Percentiles rank a stretch among this genome's conserved stretches.
Evolutionary conservation across 345 rosid species (phyloP).

Genomic region (Citrus inodora): DNA sequence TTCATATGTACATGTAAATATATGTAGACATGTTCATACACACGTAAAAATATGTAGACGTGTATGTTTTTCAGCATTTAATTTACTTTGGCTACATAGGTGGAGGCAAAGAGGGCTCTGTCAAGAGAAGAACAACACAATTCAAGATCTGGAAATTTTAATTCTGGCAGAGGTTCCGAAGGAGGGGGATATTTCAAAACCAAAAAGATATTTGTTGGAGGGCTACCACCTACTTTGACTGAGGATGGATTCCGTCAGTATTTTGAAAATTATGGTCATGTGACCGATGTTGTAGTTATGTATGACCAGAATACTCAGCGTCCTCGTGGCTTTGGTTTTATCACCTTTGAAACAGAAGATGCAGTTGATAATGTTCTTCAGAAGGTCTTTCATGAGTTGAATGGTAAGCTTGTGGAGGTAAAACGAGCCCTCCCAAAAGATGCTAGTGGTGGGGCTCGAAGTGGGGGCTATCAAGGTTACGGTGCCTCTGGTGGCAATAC

Average conservation of each 20-base stretch:
- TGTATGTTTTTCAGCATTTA: background rate
- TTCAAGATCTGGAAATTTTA: conserved; percentile 28
- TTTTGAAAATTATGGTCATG: conserved; percentile 35
- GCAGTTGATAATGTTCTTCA: conserved; percentile 37
- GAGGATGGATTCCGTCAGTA: conserved; percentile 37
- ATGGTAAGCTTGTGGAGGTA: conserved; percentile 42
- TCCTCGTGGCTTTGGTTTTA: conserved; percentile 46
- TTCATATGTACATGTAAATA: background rate
- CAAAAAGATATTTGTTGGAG: conserved; percentile 41
- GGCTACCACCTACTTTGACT: conserved; percentile 31
- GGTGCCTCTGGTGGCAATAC: conserved; percentile 19
- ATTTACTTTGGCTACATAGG: conserved; percentile 24
- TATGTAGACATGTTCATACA: background rate
- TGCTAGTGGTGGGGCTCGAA: conserved; percentile 25
- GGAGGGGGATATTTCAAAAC: conserved; percentile 35
- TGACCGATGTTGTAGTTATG: conserved; percentile 42
- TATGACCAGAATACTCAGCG: conserved; percentile 42
- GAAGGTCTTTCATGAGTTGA: conserved; percentile 23
- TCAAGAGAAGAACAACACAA: conserved; percentile 40
- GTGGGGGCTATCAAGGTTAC: conserved; percentile 29
- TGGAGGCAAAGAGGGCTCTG: conserved; percentile 41
- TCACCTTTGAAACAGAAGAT: conserved; percentile 41
- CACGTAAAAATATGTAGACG: background rate
- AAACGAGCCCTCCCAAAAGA: conserved; percentile 40
- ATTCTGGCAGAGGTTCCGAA: conserved; percentile 24